phyloP scores from a whole-genome alignment of 2,329 filamentous ascomycete genomes.

The Botrytis elliptica region DNA sequence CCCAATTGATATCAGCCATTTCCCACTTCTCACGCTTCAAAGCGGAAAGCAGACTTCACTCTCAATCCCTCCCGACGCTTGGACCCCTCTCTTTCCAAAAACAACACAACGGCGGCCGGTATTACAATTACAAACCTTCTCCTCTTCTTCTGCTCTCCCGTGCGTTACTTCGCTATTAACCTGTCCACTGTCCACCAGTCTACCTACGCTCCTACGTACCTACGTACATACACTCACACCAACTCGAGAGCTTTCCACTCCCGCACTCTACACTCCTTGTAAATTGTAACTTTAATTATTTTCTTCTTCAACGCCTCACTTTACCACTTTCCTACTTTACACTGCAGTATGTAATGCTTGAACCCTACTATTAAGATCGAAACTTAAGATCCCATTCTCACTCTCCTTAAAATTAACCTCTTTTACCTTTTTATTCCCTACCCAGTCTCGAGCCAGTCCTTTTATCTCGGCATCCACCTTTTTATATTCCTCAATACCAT shows the following conservation, averaged over 20 bases:
- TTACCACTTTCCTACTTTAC: not conserved
- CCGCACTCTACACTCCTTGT: not conserved
- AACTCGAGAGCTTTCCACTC: not conserved
- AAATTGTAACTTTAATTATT: not conserved
- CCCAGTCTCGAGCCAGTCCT: not conserved
- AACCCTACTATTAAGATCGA: constrained; percentile 16
- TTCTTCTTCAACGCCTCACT: not conserved
- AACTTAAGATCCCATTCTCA: constrained; percentile 12
- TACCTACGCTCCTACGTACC: no score
- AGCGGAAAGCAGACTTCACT: not conserved
- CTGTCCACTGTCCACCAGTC: no score
- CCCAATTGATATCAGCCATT: not conserved
- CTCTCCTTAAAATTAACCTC: constrained; percentile 8
- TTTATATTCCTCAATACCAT: not conserved
- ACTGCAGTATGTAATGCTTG: constrained; percentile 18
- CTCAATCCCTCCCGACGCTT: not conserved
- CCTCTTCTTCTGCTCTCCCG: not conserved
- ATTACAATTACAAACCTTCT: not conserved
- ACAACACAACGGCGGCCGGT: not conserved
- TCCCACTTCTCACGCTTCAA: not conserved
- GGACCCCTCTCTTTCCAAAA: not conserved
- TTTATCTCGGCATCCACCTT: not conserved
- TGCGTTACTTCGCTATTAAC: not conserved
- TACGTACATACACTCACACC: not conserved
- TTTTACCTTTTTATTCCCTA: not conserved